phyloP scores from a whole-genome alignment of 495 filamentous ascomycete genomes.

The Hypoxylon perforatum region DNA sequence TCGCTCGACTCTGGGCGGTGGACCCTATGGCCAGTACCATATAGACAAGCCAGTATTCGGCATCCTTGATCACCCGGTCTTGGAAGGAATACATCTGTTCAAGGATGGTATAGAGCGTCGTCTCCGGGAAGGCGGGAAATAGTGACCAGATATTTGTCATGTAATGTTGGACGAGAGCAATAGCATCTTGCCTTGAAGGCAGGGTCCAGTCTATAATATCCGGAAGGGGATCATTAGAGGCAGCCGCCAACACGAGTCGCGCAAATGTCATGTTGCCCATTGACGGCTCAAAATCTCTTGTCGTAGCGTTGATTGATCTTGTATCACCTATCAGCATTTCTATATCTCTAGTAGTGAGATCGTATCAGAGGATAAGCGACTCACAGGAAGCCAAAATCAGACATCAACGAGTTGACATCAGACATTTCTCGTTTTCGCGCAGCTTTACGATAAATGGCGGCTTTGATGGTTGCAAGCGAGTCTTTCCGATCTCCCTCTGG shows the following conservation, averaged over 20 bases:
- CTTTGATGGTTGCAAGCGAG: constrained; percentile 67
- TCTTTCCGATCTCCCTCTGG: constrained; percentile 63
- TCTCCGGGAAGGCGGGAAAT: constrained; percentile 82
- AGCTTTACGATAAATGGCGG: constrained; percentile 69
- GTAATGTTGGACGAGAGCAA: constrained; percentile 79
- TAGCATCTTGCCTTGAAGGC: constrained; percentile 72
- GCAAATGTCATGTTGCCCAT: constrained; percentile 87
- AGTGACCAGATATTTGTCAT: constrained; percentile 82
- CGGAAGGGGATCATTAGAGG: constrained; percentile 72
- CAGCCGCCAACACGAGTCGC: constrained; percentile 79
- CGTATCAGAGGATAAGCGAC: constrained; percentile 35
- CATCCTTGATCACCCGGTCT: constrained; percentile 70
- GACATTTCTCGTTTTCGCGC: constrained; percentile 71
- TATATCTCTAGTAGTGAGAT: not conserved
- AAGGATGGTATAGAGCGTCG: constrained; percentile 76
- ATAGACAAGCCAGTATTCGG: constrained; percentile 85
- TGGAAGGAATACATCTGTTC: constrained; percentile 78
- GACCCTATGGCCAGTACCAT: constrained; percentile 88
- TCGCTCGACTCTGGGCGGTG: constrained; percentile 74
- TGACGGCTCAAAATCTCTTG: constrained; percentile 89
- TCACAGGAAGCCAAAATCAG: constrained; percentile 83
- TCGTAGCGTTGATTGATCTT: constrained; percentile 90
- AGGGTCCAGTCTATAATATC: constrained; percentile 64
- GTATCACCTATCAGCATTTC: constrained; percentile 13
- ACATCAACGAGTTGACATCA: constrained; percentile 82